Evolutionary conservation across 352 stramenopile species (phyloP).

Genomic region (Globisporangium apiculatum): DNA sequence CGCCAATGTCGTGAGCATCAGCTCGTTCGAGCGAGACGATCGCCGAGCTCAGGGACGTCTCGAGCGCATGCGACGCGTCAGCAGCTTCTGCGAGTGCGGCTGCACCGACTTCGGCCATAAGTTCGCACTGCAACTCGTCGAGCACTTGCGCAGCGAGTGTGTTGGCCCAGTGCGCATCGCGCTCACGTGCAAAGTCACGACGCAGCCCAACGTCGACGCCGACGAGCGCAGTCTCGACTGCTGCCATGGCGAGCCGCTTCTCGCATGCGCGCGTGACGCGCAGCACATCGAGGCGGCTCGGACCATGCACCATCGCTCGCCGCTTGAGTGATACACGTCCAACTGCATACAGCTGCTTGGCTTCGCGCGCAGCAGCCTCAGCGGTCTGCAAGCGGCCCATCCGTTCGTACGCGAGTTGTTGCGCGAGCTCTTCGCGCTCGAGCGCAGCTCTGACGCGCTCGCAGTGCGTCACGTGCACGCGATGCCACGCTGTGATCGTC

Average conservation of each 20-base stretch:
- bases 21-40: background rate
- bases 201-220: constrained; percentile 23
- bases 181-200: constrained; percentile 22
- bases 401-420: constrained; percentile 48
- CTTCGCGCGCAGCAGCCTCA: constrained; percentile 24
- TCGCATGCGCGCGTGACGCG: constrained; percentile 44
- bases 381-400: constrained; percentile 15
- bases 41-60: constrained; percentile 1
- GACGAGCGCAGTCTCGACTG: constrained; percentile 38
- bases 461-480: constrained; percentile 37
- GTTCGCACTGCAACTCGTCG: constrained; percentile 14
- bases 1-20: constrained; percentile 1
- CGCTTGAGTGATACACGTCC: constrained; percentile 27
- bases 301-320: constrained; percentile 9
- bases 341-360: constrained; percentile 21
- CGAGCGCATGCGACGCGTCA: constrained; percentile 4
- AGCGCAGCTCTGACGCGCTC: constrained; percentile 15
- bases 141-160: constrained; percentile 21
- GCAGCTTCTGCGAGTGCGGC: constrained; percentile 18
- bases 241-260: constrained; percentile 58
- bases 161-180: constrained; percentile 17
- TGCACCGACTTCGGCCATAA: constrained; percentile 18
- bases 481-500: constrained; percentile 27
- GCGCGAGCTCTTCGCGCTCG: constrained; percentile 33
- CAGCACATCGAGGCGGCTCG: constrained; percentile 37